phyloP scores from a whole-genome alignment of 805 yeast species.

The Wickerhamomyces queroliae region DNA sequence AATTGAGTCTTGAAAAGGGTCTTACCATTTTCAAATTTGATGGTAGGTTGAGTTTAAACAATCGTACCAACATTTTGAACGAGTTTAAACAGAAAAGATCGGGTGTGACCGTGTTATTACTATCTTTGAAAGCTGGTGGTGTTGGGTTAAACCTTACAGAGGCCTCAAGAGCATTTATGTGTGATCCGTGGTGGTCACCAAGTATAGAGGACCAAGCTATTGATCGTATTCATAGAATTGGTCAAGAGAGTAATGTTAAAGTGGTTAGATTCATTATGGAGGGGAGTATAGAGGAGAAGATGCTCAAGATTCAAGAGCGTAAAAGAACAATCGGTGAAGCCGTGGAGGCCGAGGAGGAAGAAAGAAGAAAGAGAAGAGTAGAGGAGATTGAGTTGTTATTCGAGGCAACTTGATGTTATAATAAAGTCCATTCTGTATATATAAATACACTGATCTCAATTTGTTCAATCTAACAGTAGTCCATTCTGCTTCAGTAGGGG shows the following conservation, averaged over 20 bases:
- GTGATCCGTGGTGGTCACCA: constrained; percentile 99
- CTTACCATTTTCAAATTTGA: constrained; percentile 68
- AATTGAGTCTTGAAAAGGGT: constrained; percentile 41
- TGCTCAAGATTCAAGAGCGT: constrained; percentile 81
- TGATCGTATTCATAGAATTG: constrained; percentile 87
- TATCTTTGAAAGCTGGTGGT: constrained; percentile 90
- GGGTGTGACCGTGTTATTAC: constrained; percentile 43
- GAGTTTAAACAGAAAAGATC: constrained; percentile 40
- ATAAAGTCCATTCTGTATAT: background rate
- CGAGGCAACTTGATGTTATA: constrained; percentile 25
- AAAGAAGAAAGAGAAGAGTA: constrained; percentile 59
- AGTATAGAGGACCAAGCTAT: constrained; percentile 89
- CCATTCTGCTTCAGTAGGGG: constrained; percentile 9
- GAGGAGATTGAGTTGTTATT: constrained; percentile 70
- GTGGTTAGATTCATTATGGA: constrained; percentile 78
- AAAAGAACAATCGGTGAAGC: constrained; percentile 80
- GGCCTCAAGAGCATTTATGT: constrained; percentile 79
- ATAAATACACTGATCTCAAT: constrained; percentile 1
- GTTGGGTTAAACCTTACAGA: constrained; percentile 85
- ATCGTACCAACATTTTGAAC: constrained; percentile 55
- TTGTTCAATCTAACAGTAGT: background rate
- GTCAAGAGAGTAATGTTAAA: constrained; percentile 68
- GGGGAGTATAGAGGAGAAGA: constrained; percentile 80
- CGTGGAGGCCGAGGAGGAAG: constrained; percentile 70
- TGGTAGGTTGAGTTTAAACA: constrained; percentile 66